phyloP scores from a whole-genome alignment of 805 yeast species.

The Metschnikowia lochheadii region DNA sequence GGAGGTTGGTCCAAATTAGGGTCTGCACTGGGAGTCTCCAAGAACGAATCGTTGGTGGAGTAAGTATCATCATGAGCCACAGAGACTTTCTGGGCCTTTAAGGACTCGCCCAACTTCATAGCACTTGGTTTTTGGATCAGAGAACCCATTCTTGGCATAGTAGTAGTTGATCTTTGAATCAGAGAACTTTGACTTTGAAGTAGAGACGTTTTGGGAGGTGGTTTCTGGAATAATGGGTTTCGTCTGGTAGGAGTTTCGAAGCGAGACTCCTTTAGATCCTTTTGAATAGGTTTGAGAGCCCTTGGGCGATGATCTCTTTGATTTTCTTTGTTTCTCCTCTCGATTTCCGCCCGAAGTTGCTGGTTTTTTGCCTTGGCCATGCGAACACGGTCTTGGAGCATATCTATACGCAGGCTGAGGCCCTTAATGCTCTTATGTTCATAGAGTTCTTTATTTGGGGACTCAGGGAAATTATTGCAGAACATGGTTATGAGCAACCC shows the following conservation, averaged over 20 bases:
- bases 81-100: conserved; percentile 1
- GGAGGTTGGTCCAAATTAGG: conserved; percentile 45
- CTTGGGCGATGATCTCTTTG: too few relatives aligned
- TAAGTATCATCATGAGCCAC: conserved; percentile 25
- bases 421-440: conserved; percentile 26
- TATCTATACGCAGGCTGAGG: conserved; percentile 20
- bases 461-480: conserved; percentile 68
- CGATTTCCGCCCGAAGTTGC: conserved; percentile 2
- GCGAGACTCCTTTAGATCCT: neutral
- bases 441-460: conserved; percentile 34
- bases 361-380: conserved; percentile 17
- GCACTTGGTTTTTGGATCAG: neutral
- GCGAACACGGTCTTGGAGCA: conserved; percentile 19
- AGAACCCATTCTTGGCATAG: neutral
- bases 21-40: conserved; percentile 20
- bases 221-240: neutral
- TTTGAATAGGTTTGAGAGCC: too few relatives aligned
- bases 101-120: too few relatives aligned
- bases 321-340: neutral
- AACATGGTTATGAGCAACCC: conserved; percentile 84
- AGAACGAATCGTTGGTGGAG: conserved; percentile 26
- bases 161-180: neutral
- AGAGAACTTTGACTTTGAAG: neutral
- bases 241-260: conserved; percentile 1
- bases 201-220: neutral